Base-by-base conservation (phyloP, 768 basidiomycete species). In the Naganishia vaughanmartiniae region DNA sequence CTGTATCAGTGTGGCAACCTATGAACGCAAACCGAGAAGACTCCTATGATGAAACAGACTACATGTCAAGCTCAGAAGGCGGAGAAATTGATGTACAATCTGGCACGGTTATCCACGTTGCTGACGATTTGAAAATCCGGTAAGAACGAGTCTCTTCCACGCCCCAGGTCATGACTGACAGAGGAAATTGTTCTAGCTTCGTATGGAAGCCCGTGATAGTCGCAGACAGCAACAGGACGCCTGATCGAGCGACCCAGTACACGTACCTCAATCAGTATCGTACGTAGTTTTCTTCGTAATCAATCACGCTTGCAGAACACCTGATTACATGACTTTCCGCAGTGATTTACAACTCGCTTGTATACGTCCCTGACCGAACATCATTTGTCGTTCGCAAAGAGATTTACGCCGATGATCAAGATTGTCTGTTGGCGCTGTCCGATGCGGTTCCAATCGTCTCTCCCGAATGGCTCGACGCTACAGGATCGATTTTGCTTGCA, bases 351-450 rank as follows among this genome's bases (percentile, higher is more conserved):
- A 57, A 69, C 39, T 33, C 45, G 28, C 45, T 48, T 24, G 46
- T 53, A 30, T 39, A n/a, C 34, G 4, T 34, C 5, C 56, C 56
- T 17, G 7, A 26, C 9, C 34, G 31, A 19, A 69, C 68, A 26
- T 48, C 68, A 21, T 30, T 19, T n/a, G 33, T 51, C 0, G 46
- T 58, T 26, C 45, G 45, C 26, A 48, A 31, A 33, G 31, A 30
- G 24, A 69, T 69, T 31, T 10, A 21, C 28, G 14, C 54, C 30
- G 15, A 56, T 4, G 58, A 63, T 45, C 46, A 28, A 12, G 46
- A 48, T 30, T 69, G 57, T 57, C 56, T 69, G 14, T 28, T 51
- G 39, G 56, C 68, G n/a, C 57, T 60, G 9, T 69, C 68, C 7
- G 34, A 10, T 26, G 36, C 54, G 19, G 45, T 53, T 26, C 48